Evolutionary conservation across 2,329 filamentous ascomycete genomes (phyloP), one percentile per base, ranked within the genome.

Genomic region (Pyrenophora seminiperda): DNA sequence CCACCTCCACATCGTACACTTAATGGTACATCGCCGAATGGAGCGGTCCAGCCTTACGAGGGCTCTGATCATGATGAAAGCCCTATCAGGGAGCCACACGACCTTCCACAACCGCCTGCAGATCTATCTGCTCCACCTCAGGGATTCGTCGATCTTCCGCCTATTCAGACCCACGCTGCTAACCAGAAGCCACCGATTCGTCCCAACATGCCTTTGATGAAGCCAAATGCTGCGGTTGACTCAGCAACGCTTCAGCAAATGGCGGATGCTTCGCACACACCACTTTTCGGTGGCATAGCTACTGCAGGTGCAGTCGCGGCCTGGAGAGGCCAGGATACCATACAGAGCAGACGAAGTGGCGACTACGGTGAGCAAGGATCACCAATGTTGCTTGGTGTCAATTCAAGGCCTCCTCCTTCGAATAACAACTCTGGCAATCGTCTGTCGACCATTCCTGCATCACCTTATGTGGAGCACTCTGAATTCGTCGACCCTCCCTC

Each of bases 211-310:
- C 87, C 90, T 67, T 79, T 93, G 63, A 87, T 89, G 55, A 86
- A 86, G 57, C 90, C 89, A 42, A 94, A 91, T 61, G 91, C 88
- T 61, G 87, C 91, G 17, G 86, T 97, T 70, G 96, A 94, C 19
- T 83, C 81, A 60, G 86, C 85, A 1, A 97, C 93, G 1, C 79
- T 97, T 37, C 82, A 86, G 36, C 91, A 97, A 68, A 80, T 97
- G 68, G 85, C 84, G 24, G 88, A 87, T 59, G 88, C 88, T 37
- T 84, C 83, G 45, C 83, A 81, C 17, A 72, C 83, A 68, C 76
- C 38, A 67, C 67, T 61, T 44, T 68, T 53, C 58, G 66, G 50
- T n/a, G 65, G 65, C 7, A 42, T 68, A 37, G 73, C 75, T 33
- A 67, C 70, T 18, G 72, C 74, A 43, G 73, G 72, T 45, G 69